Base-by-base conservation (phyloP, 805 yeast species). In the Candida morakotiae region DNA sequence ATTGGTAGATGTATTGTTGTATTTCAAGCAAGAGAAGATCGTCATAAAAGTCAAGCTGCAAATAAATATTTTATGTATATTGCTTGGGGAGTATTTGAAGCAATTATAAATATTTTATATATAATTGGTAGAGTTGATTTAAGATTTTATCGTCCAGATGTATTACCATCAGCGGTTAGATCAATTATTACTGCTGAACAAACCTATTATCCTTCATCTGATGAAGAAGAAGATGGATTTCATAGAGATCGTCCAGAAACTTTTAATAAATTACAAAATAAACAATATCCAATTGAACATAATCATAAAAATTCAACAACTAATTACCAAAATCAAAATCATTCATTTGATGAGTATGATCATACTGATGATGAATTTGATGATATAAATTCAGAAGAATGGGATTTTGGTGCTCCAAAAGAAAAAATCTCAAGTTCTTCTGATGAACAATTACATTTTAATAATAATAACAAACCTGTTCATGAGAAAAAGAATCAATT, bases 111-210 rank as follows among this genome's bases (percentile, higher is more conserved):
- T 45, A 37, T 77, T 8, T 44, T 80, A 23, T 81, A 79, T 53
- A 55, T 84, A 38, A 50, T 79, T 24, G 78, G 80, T 13, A 73
- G 94, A 55, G 77, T 81, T 35, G 93, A 84, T 55, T 67, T 84
- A 50, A 71, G 93, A 56, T 84, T 84, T 62, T 84, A 84, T 69
- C 78, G 85, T 58, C 91, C 93, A 13, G 89, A 83, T 56, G 60
- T 56, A 31, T 61, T 76, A 41, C 71, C 68, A 10, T 49, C 52
- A 29, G 58, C 53, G 35, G 69, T 67, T 36, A 53, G 70, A 44
- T 47, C 56, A 13, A 67, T 67, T 38, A 55, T 66, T 27, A 67
- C 73, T 3, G 72, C 72, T 3, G 69, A 67, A 39, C 71, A 64
- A 42, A 55, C 68, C 19, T 48, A 51, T 44, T 55, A 54, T 31